These are phyloP conservation scores for Linnemannia exigua DNA, from an alignment of 192 early-diverging fungal genomes.

Conservation along the genomic window DNA sequence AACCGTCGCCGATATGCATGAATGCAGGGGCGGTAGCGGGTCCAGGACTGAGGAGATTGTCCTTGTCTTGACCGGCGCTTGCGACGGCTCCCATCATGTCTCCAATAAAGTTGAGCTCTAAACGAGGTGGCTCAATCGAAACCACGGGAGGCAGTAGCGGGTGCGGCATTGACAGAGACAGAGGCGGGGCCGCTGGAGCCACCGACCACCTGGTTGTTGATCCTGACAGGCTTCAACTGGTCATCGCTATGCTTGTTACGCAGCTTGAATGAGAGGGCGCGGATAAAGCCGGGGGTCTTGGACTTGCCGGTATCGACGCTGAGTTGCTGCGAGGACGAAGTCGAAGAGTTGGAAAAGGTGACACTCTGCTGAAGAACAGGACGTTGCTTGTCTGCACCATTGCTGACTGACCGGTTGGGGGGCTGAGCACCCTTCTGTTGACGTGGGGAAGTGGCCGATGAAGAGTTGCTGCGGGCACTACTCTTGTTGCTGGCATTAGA, in stretches of 20 bases:
- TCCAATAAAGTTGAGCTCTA: conserved; percentile 38
- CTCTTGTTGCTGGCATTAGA: background rate
- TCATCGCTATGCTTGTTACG: conserved; percentile 49
- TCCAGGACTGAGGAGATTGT: background rate
- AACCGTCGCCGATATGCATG: background rate
- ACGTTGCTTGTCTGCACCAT: background rate
- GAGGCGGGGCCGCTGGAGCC: background rate
- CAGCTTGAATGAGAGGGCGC: conserved; percentile 37
- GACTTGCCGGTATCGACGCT: conserved; percentile 6
- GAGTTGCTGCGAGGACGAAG: conserved; percentile 21
- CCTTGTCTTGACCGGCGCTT: background rate
- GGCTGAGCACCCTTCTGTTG: background rate
- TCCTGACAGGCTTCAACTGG: conserved; percentile 18
- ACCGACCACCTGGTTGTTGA: conserved; percentile 15
- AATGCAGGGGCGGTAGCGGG: conserved; percentile 35
- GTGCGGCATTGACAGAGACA: background rate
- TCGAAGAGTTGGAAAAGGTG: conserved; percentile 25
- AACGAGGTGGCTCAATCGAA: conserved; percentile 45
- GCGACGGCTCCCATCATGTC: conserved; percentile 4
- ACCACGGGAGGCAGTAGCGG: conserved; percentile 10
- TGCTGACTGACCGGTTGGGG: background rate
- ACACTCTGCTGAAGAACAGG: conserved; percentile 23
- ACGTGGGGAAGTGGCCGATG: background rate
- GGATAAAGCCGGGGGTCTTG: conserved; percentile 39
- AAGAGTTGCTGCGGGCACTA: background rate